These are phyloP conservation scores for Carallia brachiata DNA, from an alignment of 345 rosid species.

Conservation along the genomic window DNA sequence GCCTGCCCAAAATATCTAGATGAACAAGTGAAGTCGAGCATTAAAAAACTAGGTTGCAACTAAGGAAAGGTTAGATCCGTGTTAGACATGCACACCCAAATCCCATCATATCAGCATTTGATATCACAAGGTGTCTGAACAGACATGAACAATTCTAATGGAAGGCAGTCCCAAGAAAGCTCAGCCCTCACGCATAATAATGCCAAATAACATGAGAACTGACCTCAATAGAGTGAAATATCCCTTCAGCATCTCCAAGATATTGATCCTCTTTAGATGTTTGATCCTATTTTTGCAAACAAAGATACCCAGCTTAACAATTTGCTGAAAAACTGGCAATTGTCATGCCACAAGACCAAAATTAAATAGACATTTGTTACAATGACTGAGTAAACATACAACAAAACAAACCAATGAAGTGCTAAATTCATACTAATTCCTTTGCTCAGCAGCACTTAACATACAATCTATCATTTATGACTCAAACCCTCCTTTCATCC, in stretches of 20 bases:
- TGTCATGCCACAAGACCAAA: neutral
- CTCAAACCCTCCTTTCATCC: neutral
- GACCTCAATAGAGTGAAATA: conserved; percentile 85
- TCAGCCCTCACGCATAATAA: conserved; percentile 5
- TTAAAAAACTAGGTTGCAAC: conserved; percentile 3
- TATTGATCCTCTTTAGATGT: conserved; percentile 51
- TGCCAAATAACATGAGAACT: conserved; percentile 24
- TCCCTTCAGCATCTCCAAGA: conserved; percentile 70
- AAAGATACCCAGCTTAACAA: conserved; percentile 5
- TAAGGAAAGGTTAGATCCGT: neutral
- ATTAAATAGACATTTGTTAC: conserved; percentile 4
- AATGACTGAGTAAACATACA: neutral
- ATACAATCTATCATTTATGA: neutral
- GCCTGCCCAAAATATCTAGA: conserved; percentile 49
- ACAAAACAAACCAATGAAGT: conserved; percentile 7
- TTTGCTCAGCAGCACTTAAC: neutral
- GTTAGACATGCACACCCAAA: conserved; percentile 4
- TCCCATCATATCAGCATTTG: conserved; percentile 16
- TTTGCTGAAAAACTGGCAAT: conserved; percentile 3
- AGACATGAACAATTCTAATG: neutral
- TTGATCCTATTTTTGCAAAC: conserved; percentile 53
- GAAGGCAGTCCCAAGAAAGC: neutral
- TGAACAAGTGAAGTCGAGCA: conserved; percentile 10
- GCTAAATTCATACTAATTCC: neutral
- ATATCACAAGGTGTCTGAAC: conserved; percentile 12